Evolutionary conservation across 108 stramenopile genomes (phyloP).

Genomic region (Cafeteria roenbergensis): DNA sequence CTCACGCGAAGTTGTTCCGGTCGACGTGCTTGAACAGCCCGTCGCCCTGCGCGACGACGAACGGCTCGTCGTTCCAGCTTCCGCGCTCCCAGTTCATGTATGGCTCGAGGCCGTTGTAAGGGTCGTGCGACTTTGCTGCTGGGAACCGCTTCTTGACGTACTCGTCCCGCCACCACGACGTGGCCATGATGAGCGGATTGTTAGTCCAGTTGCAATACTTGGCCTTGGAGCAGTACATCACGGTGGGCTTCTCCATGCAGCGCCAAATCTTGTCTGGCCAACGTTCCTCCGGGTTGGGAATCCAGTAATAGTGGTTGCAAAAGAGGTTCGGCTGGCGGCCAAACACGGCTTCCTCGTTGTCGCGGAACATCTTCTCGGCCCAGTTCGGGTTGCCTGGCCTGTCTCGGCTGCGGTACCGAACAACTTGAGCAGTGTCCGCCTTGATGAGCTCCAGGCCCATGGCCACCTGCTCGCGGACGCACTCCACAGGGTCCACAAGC

Average conservation of each 20-base stretch:
- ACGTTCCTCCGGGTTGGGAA: neutral
- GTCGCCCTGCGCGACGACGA: slow-evolving; percentile 7
- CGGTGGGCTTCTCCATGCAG: neutral
- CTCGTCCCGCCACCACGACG: neutral
- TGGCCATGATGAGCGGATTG: neutral
- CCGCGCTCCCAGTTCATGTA: slow-evolving; percentile 14
- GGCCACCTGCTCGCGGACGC: slow-evolving; percentile 3
- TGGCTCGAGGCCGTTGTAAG: neutral
- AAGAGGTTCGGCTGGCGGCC: slow-evolving; percentile 2
- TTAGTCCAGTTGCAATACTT: slow-evolving; percentile 9
- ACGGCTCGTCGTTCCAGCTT: neutral
- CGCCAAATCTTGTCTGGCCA: slow-evolving; percentile 13
- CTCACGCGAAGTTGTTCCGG: too few relatives aligned
- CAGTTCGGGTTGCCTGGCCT: slow-evolving; percentile 3
- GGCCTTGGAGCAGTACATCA: neutral
- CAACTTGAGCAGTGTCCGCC: neutral
- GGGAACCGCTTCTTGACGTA: neutral
- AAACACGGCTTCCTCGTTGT: neutral
- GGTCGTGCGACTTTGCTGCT: neutral
- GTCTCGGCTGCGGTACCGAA: neutral
- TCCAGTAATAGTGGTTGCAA: slow-evolving; percentile 5
- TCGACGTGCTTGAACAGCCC: slow-evolving; percentile 8
- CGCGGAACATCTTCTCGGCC: slow-evolving; percentile 7
- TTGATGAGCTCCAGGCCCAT: neutral
- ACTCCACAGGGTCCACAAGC: neutral